Evolutionary conservation across 1,284 basidiomycete species (phyloP).

Genomic region (Salmacisia buchloeana): DNA sequence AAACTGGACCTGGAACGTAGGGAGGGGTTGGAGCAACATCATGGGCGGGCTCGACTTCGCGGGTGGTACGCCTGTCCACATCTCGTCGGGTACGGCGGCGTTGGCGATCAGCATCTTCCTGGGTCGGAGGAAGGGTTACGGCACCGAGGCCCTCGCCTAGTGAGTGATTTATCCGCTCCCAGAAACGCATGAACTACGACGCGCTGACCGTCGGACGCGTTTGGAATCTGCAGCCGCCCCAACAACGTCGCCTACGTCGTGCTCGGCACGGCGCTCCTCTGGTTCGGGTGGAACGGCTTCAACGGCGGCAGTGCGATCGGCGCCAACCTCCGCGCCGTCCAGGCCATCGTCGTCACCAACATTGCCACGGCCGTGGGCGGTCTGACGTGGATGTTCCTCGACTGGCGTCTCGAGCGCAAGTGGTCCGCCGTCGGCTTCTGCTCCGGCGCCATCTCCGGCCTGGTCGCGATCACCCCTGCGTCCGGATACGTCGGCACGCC

Average conservation of each 20-base stretch:
- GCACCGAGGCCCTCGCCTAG: conserved; percentile 52
- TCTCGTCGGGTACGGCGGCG: conserved; percentile 51
- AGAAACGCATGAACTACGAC: too few relatives aligned
- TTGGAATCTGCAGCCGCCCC: conserved; percentile 36
- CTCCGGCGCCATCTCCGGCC: conserved; percentile 59
- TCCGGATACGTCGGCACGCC: conserved; percentile 55
- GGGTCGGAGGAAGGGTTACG: conserved; percentile 53
- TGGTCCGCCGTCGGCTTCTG: conserved; percentile 76
- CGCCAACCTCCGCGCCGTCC: conserved; percentile 52
- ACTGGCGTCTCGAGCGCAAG: conserved; percentile 53
- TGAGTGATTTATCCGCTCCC: too few relatives aligned
- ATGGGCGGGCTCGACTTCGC: conserved; percentile 53
- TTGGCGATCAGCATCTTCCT: conserved; percentile 50
- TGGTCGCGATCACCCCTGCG: conserved; percentile 72
- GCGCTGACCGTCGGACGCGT: too few relatives aligned
- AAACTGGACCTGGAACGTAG: conserved; percentile 31
- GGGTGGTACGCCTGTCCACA: conserved; percentile 53
- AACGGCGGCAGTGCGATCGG: conserved; percentile 51
- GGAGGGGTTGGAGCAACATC: conserved; percentile 42
- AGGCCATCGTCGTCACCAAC: conserved; percentile 53
- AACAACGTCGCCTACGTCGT: conserved; percentile 52
- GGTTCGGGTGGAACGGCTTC: conserved; percentile 52
- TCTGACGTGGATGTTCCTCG: conserved; percentile 53
- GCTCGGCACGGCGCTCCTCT: conserved; percentile 53
- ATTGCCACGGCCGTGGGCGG: conserved; percentile 69